Percentiles rank a stretch among this genome's conserved stretches.
Evolutionary conservation across 805 yeast species (phyloP).

Genomic region (Starmerella sp.): DNA sequence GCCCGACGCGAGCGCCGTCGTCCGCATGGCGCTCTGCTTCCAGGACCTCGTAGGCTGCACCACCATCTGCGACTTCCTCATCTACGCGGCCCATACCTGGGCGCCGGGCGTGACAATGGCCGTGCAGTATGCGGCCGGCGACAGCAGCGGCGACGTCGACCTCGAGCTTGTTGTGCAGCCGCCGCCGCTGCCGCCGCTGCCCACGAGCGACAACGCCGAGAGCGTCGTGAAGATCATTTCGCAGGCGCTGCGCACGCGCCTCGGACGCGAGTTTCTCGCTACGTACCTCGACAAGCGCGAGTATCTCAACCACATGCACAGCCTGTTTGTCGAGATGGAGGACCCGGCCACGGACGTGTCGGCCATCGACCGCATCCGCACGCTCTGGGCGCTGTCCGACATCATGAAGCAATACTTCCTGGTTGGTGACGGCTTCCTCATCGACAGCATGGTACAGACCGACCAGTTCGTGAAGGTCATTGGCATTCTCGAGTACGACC

Average conservation of each 20-base stretch:
- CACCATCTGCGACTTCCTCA: slow-evolving; percentile 66
- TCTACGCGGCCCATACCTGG: slow-evolving; percentile 49
- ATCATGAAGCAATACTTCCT: slow-evolving; percentile 56
- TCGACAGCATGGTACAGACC: slow-evolving; percentile 49
- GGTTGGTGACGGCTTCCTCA: slow-evolving; percentile 55
- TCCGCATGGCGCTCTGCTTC: slow-evolving; percentile 69
- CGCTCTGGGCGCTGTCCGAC: slow-evolving; percentile 57
- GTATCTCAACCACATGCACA: slow-evolving; percentile 44
- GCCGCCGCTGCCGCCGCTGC: slow-evolving; percentile 52
- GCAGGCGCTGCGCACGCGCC: slow-evolving; percentile 51
- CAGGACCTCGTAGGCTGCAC: slow-evolving; percentile 89
- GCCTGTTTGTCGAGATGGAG: slow-evolving; percentile 39
- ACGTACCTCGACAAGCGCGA: slow-evolving; percentile 42
- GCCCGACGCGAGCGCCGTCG: slow-evolving; percentile 21
- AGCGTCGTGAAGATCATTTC: slow-evolving; percentile 46
- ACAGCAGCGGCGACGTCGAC: slow-evolving; percentile 35
- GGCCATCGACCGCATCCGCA: slow-evolving; percentile 35
- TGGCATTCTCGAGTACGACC: slow-evolving; percentile 79
- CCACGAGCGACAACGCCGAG: slow-evolving; percentile 41
- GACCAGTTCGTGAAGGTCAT: slow-evolving; percentile 46
- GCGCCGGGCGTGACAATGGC: slow-evolving; percentile 18
- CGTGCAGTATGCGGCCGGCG: slow-evolving; percentile 3
- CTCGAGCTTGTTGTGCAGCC: slow-evolving; percentile 79
- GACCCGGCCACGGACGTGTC: slow-evolving; percentile 18
- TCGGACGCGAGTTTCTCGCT: slow-evolving; percentile 49